Percentiles rank a stretch among this genome's conserved stretches.
These are phyloP conservation scores for Hypoxylon lienhwacheense DNA, from an alignment of 495 filamentous ascomycete genomes.

Conservation along the genomic window DNA sequence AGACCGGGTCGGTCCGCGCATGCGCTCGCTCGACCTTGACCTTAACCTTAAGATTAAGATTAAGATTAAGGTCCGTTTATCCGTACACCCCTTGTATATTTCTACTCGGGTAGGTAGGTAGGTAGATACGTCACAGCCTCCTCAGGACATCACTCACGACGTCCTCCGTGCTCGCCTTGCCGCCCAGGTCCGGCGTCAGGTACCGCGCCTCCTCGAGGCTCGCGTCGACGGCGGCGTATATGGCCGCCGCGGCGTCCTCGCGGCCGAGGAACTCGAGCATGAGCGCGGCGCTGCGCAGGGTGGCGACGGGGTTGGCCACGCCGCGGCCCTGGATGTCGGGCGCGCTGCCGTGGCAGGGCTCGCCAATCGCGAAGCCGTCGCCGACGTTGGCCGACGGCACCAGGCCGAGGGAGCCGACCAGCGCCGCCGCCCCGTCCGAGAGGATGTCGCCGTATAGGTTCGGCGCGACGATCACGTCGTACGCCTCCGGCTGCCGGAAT, in stretches of 20 bases:
- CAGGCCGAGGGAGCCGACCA: constrained; percentile 90
- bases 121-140: constrained; percentile 68
- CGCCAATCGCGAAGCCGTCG: constrained; percentile 91
- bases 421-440: constrained; percentile 90
- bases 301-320: constrained; percentile 96
- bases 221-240: constrained; percentile 89
- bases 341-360: constrained; percentile 95
- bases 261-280: constrained; percentile 96
- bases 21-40: no score
- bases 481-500: constrained; percentile 88
- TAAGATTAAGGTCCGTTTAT: no score
- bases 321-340: constrained; percentile 92
- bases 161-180: constrained; percentile 82
- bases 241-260: constrained; percentile 79
- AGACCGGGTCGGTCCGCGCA: no score
- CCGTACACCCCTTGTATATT: no score
- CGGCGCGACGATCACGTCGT: constrained; percentile 97
- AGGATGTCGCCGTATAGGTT: constrained; percentile 98
- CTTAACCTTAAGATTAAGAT: no score
- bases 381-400: constrained; percentile 98
- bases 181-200: constrained; percentile 89
- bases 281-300: constrained; percentile 82
- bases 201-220: constrained; percentile 82
- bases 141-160: constrained; percentile 88
- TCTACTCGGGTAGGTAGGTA: no score